Evolutionary conservation across 2,329 filamentous ascomycete species (phyloP).

Genomic region (Knufia fluminis): DNA sequence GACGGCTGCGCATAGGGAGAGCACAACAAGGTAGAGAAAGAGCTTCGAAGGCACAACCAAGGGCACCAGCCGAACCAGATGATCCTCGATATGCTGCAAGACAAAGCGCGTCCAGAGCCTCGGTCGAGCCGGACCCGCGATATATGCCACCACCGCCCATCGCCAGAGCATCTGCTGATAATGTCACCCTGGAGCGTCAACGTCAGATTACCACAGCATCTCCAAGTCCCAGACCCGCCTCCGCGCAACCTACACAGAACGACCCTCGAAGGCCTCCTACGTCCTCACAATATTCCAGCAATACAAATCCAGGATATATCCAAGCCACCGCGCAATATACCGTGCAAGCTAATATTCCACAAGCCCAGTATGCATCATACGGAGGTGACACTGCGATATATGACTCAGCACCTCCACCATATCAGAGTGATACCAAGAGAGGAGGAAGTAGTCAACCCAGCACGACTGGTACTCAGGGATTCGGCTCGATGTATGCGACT

Average conservation of each 20-base stretch:
- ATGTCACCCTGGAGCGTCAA: not conserved
- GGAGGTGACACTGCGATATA: not conserved
- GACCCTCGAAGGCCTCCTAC: slow-evolving; percentile 3
- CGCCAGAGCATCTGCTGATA: slow-evolving; percentile 5
- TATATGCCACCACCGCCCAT: not conserved
- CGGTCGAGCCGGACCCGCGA: not conserved
- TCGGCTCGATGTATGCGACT: slow-evolving; percentile 6
- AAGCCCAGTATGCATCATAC: slow-evolving; percentile 2
- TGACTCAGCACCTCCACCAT: slow-evolving; percentile 6
- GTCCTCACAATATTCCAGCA: not conserved
- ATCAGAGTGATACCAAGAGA: slow-evolving; percentile 1
- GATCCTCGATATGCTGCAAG: not conserved
- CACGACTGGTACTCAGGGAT: slow-evolving; percentile 7
- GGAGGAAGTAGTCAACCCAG: slow-evolving; percentile 8
- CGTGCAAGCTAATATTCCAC: slow-evolving; percentile 5
- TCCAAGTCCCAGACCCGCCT: slow-evolving; percentile 1
- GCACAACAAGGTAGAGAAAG: slow-evolving; percentile 1
- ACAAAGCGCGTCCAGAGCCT: not conserved
- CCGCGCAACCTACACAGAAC: not conserved
- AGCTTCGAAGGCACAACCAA: slow-evolving; percentile 1
- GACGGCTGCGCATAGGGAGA: slow-evolving; percentile 1
- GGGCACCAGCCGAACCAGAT: not conserved
- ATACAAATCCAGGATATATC: slow-evolving; percentile 3
- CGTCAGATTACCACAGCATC: not conserved
- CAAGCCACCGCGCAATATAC: slow-evolving; percentile 6